These are phyloP conservation scores for Trifolium pratense DNA, from an alignment of 306 rosid genomes.

Conservation along the genomic window DNA sequence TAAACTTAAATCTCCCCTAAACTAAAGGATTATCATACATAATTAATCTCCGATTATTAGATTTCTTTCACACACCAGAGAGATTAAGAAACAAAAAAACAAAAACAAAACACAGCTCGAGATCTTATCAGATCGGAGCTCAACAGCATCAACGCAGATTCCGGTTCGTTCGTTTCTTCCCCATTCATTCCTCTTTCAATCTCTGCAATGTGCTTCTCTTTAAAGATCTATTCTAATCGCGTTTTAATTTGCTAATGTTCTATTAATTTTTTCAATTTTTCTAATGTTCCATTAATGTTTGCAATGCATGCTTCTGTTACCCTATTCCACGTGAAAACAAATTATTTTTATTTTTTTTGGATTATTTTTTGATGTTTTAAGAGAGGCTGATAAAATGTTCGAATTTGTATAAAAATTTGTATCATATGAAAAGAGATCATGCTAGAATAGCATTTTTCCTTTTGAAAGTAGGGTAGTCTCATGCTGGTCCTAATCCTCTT, in stretches of 20 bases:
- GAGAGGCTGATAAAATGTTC: slow-evolving; percentile 23
- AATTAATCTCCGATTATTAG: background rate
- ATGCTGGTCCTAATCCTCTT: slow-evolving; percentile 4
- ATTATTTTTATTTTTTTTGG: background rate
- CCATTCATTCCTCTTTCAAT: background rate
- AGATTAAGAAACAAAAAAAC: no score
- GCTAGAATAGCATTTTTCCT: slow-evolving; percentile 17
- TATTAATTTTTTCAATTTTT: background rate
- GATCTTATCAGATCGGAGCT: slow-evolving; percentile 75
- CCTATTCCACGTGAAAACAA: slow-evolving; percentile 30
- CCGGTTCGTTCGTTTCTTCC: slow-evolving; percentile 40
- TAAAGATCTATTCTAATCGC: slow-evolving; percentile 13
- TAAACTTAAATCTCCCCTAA: slow-evolving; percentile 34
- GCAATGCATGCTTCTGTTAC: slow-evolving; percentile 38
- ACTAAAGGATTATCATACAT: slow-evolving; percentile 48
- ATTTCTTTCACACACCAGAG: no score
- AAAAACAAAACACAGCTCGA: slow-evolving; percentile 25
- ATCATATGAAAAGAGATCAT: slow-evolving; percentile 3
- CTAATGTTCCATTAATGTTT: background rate
- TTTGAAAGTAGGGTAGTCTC: slow-evolving; percentile 7
- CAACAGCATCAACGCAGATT: slow-evolving; percentile 39
- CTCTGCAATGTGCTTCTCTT: slow-evolving; percentile 16
- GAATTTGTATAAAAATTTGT: background rate
- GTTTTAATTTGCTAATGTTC: background rate
- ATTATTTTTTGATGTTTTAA: background rate